phyloP scores from a whole-genome alignment of 306 rosid species.

The Begonia loranthoides region DNA sequence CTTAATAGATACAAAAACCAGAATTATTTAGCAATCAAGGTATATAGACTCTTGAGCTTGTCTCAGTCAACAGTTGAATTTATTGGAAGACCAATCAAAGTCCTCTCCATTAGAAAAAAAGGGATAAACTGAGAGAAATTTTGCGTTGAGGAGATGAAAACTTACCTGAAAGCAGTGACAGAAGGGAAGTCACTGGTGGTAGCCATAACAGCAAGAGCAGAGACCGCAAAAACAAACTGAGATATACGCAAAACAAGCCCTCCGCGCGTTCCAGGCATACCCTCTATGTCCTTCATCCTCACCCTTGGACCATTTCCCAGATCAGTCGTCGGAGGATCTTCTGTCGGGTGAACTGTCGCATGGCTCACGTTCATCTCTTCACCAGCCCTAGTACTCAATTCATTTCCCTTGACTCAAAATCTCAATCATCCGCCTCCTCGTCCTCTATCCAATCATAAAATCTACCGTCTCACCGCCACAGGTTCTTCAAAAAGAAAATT shows the following conservation, averaged over 20 bases:
- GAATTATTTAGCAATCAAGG: no score
- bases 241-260: constrained; percentile 51
- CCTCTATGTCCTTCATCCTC: constrained; percentile 77
- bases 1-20: no score
- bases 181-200: constrained; percentile 73
- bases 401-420: background rate
- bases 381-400: background rate
- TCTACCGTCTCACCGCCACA: background rate
- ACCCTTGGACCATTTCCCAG: constrained; percentile 42
- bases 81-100: no score
- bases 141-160: background rate
- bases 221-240: constrained; percentile 58
- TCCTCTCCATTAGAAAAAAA: background rate
- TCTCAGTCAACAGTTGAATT: no score
- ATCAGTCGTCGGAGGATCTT: constrained; percentile 38
- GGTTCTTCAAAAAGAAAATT: no score
- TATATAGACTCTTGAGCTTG: no score
- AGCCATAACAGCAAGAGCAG: constrained; percentile 67
- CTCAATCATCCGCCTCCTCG: background rate
- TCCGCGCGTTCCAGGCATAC: constrained; percentile 88
- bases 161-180: constrained; percentile 80
- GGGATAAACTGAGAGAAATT: background rate
- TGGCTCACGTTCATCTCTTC: constrained; percentile 80
- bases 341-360: constrained; percentile 79
- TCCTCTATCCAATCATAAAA: constrained; percentile 1